phyloP scores from a whole-genome alignment of 257 asterid genomes.

The Rubia yunnanensis region DNA sequence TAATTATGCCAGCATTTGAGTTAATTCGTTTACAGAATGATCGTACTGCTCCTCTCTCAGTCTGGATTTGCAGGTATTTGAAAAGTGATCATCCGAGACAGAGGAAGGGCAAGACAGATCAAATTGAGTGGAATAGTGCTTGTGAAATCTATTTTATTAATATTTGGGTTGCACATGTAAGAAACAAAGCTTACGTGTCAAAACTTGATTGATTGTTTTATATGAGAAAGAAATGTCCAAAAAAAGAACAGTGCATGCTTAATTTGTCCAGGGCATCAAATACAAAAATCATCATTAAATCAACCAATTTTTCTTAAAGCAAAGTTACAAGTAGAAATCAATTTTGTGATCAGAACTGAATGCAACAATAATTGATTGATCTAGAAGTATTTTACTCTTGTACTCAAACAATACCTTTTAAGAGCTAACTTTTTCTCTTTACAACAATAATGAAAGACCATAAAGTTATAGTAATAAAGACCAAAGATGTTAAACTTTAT shows the following conservation, averaged over 20 bases:
- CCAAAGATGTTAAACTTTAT: not conserved
- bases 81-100: too few species aligned
- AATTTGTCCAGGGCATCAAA: not conserved
- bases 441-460: not conserved
- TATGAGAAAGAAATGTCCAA: not conserved
- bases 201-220: not conserved
- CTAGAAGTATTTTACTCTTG: slow-evolving; percentile 1
- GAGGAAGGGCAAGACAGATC: too few species aligned
- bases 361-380: slow-evolving; percentile 3
- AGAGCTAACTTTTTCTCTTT: not conserved
- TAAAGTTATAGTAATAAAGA: slow-evolving; percentile 6
- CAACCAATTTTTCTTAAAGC: not conserved
- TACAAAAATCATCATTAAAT: not conserved
- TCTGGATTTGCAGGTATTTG: too few species aligned
- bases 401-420: slow-evolving; percentile 6
- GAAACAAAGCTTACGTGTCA: not conserved
- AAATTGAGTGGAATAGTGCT: not conserved
- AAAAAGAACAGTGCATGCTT: not conserved
- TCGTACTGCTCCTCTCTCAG: too few species aligned
- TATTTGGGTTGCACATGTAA: too few species aligned
- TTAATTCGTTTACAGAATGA: too few species aligned
- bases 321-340: not conserved
- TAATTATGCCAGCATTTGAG: too few species aligned
- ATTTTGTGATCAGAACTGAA: not conserved
- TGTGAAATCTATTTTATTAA: too few species aligned